Percentiles rank a stretch among this genome's conserved stretches.
Evolutionary conservation across 2,329 filamentous ascomycete species (phyloP).

Genomic region (Pseudogymnoascus sp.): DNA sequence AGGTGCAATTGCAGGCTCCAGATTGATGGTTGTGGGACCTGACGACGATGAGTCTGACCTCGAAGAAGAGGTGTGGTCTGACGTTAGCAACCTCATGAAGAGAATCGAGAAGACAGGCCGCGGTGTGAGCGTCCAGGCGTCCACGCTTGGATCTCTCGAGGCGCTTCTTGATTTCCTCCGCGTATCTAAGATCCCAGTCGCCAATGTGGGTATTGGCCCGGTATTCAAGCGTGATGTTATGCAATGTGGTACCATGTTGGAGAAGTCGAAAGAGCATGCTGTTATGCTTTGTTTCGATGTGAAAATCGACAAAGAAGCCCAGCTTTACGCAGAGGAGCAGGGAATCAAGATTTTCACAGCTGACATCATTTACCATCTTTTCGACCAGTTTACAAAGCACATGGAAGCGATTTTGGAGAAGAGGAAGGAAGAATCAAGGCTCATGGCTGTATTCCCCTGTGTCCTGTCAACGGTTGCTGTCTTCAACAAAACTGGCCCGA

Average conservation of each 20-base stretch:
- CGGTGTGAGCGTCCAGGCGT: conserved; percentile 94
- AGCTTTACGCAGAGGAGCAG: conserved; percentile 82
- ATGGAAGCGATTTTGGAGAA: conserved; percentile 80
- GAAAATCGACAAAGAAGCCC: conserved; percentile 96
- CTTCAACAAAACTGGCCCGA: conserved; percentile 97
- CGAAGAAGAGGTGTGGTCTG: conserved; percentile 91
- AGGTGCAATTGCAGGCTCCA: conserved; percentile 90
- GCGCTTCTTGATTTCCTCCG: conserved; percentile 93
- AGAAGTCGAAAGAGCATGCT: conserved; percentile 91
- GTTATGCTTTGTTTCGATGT: conserved; percentile 99
- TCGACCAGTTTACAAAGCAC: conserved; percentile 92
- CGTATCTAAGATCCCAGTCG: conserved; percentile 91
- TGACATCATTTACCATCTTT: conserved; percentile 98
- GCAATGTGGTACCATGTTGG: conserved; percentile 90
- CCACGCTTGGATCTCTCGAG: conserved; percentile 92
- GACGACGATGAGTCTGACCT: conserved; percentile 96
- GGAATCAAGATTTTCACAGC: conserved; percentile 97
- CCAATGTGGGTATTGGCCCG: conserved; percentile 93
- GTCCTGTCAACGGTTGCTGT: conserved; percentile 83
- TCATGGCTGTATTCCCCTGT: conserved; percentile 94
- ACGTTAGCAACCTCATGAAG: conserved; percentile 84
- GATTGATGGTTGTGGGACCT: conserved; percentile 85
- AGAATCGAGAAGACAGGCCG: conserved; percentile 86
- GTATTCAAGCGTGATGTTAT: conserved; percentile 98
- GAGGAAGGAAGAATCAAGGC: conserved; percentile 94